Evolutionary conservation across 169 alveolate genomes (phyloP).

Genomic region (Eimeria necatrix): DNA sequence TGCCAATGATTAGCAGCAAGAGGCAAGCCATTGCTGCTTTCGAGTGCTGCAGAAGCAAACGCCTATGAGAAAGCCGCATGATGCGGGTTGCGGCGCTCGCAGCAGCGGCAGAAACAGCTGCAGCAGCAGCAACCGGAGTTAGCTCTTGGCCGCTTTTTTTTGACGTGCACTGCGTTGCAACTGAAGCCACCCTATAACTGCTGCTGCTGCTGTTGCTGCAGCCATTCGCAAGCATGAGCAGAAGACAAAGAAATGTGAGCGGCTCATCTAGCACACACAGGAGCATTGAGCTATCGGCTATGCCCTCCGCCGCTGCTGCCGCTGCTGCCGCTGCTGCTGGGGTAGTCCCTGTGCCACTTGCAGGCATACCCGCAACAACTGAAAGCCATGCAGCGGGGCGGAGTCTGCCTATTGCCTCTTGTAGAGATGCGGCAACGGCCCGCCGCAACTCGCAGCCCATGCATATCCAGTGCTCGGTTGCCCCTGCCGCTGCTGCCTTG

Average conservation of each 20-base stretch:
- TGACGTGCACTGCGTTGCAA: constrained; percentile 18
- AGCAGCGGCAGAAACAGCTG: constrained; percentile 57
- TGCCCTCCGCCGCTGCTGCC: constrained; percentile 36
- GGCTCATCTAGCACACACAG: constrained; percentile 55
- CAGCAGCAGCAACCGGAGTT: constrained; percentile 66
- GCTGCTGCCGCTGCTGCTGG: constrained; percentile 38
- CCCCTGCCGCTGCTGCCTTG: constrained; percentile 16
- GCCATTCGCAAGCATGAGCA: constrained; percentile 53
- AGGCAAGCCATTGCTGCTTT: constrained; percentile 73
- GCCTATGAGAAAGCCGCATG: constrained; percentile 54
- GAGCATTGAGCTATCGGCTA: constrained; percentile 55
- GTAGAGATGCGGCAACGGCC: constrained; percentile 25
- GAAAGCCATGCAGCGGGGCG: constrained; percentile 71
- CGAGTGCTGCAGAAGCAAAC: constrained; percentile 56
- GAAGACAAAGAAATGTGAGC: constrained; percentile 55
- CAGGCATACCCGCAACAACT: constrained; percentile 14
- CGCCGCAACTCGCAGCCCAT: constrained; percentile 76
- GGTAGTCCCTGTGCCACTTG: background rate
- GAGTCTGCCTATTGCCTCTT: constrained; percentile 63
- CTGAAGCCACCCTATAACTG: background rate
- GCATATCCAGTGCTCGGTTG: constrained; percentile 55
- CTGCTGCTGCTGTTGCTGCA: constrained; percentile 39
- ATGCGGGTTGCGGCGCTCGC: constrained; percentile 33
- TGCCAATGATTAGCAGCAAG: constrained; percentile 28
- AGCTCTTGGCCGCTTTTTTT: background rate